phyloP scores from a whole-genome alignment of 129 eudicot genomes.

The Silybum marianum region DNA sequence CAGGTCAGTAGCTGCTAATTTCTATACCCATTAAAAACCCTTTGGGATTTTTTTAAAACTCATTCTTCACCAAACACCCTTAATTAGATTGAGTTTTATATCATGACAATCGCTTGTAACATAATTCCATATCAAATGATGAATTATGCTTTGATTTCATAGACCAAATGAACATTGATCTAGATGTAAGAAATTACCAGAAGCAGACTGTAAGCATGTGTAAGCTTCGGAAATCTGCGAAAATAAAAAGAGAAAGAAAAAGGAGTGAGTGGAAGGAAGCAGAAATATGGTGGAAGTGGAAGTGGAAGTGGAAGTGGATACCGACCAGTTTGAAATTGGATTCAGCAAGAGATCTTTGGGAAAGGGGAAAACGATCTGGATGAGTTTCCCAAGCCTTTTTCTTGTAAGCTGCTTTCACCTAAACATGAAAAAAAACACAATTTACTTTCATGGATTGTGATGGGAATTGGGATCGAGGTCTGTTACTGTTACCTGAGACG shows the following conservation, averaged over 20 bases:
- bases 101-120: not conserved
- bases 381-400: conserved; percentile 80
- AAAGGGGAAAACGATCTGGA: conserved; percentile 77
- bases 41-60: not conserved
- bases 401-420: conserved; percentile 90
- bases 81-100: too few relatives aligned
- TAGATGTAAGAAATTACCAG: conserved; percentile 33
- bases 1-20: conserved; percentile 3
- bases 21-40: too few relatives aligned
- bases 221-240: conserved; percentile 89
- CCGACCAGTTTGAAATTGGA: conserved; percentile 67
- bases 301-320: too few relatives aligned
- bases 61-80: not conserved
- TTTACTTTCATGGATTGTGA: not conserved
- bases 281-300: too few relatives aligned
- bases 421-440: not conserved
- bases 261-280: not conserved
- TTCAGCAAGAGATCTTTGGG: conserved; percentile 60
- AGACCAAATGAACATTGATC: not conserved
- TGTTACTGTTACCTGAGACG: conserved; percentile 48
- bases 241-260: not conserved
- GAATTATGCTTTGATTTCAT: not conserved
- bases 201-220: conserved; percentile 61
- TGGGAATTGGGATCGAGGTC: too few relatives aligned
- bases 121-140: not conserved